These are phyloP conservation scores for Prototheca wickerhamii DNA, from an alignment of 163 green algal species.

Conservation along the genomic window DNA sequence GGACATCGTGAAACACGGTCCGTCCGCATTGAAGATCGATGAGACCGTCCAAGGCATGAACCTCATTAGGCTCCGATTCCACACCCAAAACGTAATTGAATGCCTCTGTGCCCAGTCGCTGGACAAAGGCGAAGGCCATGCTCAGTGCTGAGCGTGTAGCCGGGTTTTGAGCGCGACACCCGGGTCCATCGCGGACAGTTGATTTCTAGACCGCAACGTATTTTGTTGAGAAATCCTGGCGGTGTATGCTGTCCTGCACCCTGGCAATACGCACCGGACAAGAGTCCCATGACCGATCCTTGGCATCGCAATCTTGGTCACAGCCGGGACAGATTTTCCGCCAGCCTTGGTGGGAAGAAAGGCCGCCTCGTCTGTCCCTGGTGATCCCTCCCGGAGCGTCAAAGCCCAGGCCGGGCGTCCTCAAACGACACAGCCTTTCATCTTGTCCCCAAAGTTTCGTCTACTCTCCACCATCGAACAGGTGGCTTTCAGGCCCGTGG, in stretches of 20 bases:
- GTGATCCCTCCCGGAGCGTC: background rate
- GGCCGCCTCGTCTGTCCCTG: background rate
- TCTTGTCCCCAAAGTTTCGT: background rate
- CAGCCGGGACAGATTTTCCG: background rate
- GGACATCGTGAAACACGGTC: conserved; percentile 20
- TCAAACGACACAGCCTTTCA: background rate
- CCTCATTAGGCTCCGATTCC: background rate
- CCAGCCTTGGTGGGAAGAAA: background rate
- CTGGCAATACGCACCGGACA: too few species aligned
- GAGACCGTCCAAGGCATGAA: background rate
- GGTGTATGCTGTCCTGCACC: too few species aligned
- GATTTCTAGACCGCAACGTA: background rate
- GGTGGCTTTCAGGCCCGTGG: conserved; percentile 28
- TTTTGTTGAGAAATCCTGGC: background rate
- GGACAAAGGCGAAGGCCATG: conserved; percentile 5
- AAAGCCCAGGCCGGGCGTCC: background rate
- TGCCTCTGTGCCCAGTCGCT: background rate
- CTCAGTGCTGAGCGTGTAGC: too few species aligned
- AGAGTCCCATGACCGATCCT: background rate
- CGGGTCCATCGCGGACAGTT: too few species aligned
- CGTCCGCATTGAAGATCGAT: conserved; percentile 25
- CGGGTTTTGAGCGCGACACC: too few species aligned
- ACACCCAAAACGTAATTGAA: background rate
- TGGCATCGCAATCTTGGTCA: too few species aligned
- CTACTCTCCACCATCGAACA: background rate